Conservation (phyloP, 371 early-diverging fungal species). For the Mucor circinelloides region DNA sequence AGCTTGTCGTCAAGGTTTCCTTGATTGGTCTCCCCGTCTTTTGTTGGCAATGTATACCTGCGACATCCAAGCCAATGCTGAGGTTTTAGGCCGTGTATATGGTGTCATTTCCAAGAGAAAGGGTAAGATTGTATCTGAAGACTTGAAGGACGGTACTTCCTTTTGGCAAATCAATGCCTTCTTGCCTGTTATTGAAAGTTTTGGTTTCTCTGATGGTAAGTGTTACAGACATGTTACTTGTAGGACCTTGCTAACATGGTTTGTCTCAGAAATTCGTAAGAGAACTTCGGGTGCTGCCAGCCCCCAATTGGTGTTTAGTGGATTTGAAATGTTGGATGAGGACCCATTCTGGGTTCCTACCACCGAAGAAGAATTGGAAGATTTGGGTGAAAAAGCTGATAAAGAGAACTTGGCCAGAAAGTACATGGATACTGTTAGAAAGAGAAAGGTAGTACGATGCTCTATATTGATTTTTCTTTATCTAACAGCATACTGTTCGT, state of each 20-base stretch:
- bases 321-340: constrained; percentile 87
- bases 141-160: constrained; percentile 94
- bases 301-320: constrained; percentile 92
- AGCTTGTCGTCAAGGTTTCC: constrained; percentile 80
- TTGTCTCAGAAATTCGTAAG: constrained; percentile 80
- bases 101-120: constrained; percentile 87
- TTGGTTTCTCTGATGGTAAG: constrained; percentile 96
- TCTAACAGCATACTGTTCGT: background rate
- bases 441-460: constrained; percentile 74
- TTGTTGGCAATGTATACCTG: constrained; percentile 95
- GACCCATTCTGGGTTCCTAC: constrained; percentile 99
- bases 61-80: constrained; percentile 93
- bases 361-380: constrained; percentile 96
- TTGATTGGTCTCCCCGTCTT: constrained; percentile 94
- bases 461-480: background rate
- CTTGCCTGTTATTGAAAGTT: constrained; percentile 98
- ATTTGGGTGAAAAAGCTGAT: constrained; percentile 96
- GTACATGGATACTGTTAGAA: constrained; percentile 94
- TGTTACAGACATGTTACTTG: too few relatives aligned
- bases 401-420: constrained; percentile 93
- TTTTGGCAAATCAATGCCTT: constrained; percentile 90
- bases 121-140: constrained; percentile 90
- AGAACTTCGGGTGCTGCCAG: constrained; percentile 93
- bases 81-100: constrained; percentile 95
- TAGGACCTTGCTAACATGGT: background rate